phyloP scores from a whole-genome alignment of 129 eudicot species.

The Lonicera japonica region DNA sequence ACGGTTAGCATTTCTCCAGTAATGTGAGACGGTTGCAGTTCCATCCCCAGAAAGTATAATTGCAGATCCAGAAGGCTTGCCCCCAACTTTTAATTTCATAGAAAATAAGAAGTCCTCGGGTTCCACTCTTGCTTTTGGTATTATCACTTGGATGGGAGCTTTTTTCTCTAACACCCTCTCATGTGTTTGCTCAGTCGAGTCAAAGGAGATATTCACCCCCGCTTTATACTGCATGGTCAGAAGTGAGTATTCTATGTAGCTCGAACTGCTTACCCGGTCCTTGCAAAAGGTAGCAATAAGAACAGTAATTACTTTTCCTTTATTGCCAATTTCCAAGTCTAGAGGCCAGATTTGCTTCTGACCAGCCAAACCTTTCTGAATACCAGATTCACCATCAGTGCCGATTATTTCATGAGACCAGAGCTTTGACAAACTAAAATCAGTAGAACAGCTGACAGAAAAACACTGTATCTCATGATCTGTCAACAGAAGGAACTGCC shows the following conservation, averaged over 20 bases:
- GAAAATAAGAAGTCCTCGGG: conserved; percentile 86
- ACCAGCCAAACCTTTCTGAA: conserved; percentile 91
- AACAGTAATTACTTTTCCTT: conserved; percentile 69
- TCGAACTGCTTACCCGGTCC: conserved; percentile 90
- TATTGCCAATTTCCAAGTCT: conserved; percentile 65
- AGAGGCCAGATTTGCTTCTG: conserved; percentile 95
- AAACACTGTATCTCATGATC: conserved; percentile 87
- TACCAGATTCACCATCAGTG: conserved; percentile 79
- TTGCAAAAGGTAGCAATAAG: conserved; percentile 85
- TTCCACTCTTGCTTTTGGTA: conserved; percentile 95
- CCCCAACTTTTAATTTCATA: conserved; percentile 82
- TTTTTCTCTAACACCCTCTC: conserved; percentile 73
- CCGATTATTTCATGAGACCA: conserved; percentile 96
- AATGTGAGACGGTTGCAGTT: conserved; percentile 87
- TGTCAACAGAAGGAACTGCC: conserved; percentile 69
- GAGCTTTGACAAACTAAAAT: conserved; percentile 37
- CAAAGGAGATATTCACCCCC: conserved; percentile 41
- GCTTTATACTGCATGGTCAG: conserved; percentile 89
- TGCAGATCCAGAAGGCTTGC: conserved; percentile 95
- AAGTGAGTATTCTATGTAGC: conserved; percentile 88
- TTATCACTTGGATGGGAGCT: conserved; percentile 77
- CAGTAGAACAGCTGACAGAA: conserved; percentile 31
- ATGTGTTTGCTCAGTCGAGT: conserved; percentile 21
- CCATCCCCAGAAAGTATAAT: conserved; percentile 93
- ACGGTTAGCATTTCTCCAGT: conserved; percentile 67